Conservation (phyloP, 805 yeast genomes). For the Barnettozyma vustinii region DNA sequence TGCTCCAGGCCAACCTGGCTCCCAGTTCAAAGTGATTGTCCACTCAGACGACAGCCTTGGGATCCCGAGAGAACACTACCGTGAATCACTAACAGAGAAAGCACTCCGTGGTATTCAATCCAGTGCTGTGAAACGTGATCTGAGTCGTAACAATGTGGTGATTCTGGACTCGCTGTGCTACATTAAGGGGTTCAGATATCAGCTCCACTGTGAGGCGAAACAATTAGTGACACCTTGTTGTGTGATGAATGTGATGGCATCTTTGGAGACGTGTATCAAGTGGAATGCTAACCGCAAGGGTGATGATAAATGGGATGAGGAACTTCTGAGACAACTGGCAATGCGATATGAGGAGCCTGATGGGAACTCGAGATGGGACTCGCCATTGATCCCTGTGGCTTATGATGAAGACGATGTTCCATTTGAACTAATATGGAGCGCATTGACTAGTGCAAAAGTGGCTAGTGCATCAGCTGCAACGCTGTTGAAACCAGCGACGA, state of each 20-base stretch:
- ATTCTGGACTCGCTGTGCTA: conserved; percentile 82
- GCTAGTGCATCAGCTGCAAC: conserved; percentile 85
- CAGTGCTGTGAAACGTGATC: conserved; percentile 81
- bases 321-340: conserved; percentile 57
- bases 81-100: conserved; percentile 72
- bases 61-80: conserved; percentile 60
- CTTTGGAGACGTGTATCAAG: conserved; percentile 52
- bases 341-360: conserved; percentile 95
- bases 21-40: conserved; percentile 53
- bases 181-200: conserved; percentile 94
- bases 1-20: conserved; percentile 41
- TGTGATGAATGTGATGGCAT: conserved; percentile 72
- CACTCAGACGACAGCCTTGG: conserved; percentile 79
- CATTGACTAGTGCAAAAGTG: conserved; percentile 47
- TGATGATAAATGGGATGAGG: conserved; percentile 54
- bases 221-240: conserved; percentile 76
- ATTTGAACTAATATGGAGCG: conserved; percentile 61
- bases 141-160: conserved; percentile 65
- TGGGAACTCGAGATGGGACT: conserved; percentile 83
- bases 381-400: conserved; percentile 75
- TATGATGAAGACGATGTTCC: conserved; percentile 49
- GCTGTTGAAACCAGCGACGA: conserved; percentile 70
- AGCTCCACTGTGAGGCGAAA: conserved; percentile 89
- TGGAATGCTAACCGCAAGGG: conserved; percentile 44
- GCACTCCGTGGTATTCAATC: conserved; percentile 78